Evolutionary conservation across 75 land plant species (phyloP).

Genomic region (Cryptomeria japonica): DNA sequence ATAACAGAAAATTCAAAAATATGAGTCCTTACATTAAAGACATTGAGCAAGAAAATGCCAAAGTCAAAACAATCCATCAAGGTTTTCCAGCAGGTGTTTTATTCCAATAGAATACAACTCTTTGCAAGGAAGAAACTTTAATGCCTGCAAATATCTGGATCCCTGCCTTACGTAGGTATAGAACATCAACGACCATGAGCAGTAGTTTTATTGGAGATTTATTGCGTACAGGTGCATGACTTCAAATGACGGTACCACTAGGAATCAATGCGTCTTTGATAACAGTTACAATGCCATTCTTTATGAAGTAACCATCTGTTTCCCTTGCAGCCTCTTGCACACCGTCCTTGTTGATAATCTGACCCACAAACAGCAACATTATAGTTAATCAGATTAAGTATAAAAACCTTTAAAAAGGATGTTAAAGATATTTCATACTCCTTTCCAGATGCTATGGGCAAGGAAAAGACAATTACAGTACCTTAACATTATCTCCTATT

Average conservation of each 20-base stretch:
- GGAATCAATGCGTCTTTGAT: slow-evolving; percentile 99
- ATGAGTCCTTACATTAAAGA: not conserved
- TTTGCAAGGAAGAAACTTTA: not conserved
- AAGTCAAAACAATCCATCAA: not conserved
- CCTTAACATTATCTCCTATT: slow-evolving; percentile 96
- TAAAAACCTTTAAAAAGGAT: not conserved
- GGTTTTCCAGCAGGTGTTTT: not conserved
- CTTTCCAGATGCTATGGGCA: not conserved
- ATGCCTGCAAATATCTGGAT: not conserved
- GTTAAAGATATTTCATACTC: not conserved
- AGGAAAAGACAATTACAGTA: slow-evolving; percentile 10
- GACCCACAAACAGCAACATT: slow-evolving; percentile 10
- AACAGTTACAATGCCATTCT: slow-evolving; percentile 97
- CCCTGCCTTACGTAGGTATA: not conserved
- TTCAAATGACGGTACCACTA: slow-evolving; percentile 74
- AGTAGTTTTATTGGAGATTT: not conserved
- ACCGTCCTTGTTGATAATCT: slow-evolving; percentile 90
- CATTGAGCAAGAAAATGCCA: not conserved
- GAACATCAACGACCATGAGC: not conserved
- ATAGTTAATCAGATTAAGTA: not conserved
- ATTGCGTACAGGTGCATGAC: not conserved
- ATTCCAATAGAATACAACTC: slow-evolving; percentile 2
- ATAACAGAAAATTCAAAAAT: not conserved
- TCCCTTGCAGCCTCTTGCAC: slow-evolving; percentile 99
- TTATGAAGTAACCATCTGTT: slow-evolving; percentile 98